Conservation (phyloP, 331 rosid genomes). For the Phaseolus coccineus region DNA sequence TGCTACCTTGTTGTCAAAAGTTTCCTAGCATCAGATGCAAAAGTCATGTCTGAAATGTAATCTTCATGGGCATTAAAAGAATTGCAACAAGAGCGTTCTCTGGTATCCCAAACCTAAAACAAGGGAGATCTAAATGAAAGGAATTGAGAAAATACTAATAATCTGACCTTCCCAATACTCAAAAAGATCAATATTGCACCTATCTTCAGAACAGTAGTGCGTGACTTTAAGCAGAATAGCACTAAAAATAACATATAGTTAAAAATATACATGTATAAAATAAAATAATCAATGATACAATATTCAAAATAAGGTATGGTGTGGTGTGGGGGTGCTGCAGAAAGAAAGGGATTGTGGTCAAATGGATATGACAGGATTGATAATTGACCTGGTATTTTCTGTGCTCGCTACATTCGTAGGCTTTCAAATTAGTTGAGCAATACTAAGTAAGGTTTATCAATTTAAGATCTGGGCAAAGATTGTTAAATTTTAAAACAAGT, state of each 20-base stretch:
- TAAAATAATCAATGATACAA: not conserved
- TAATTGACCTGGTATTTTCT: too few relatives aligned
- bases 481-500: not conserved
- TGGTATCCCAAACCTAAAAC: conserved; percentile 88
- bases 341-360: too few relatives aligned
- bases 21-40: conserved; percentile 76
- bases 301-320: conserved; percentile 5
- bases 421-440: conserved; percentile 22
- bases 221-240: conserved; percentile 3
- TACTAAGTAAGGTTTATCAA: not conserved
- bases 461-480: conserved; percentile 15
- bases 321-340: too few relatives aligned
- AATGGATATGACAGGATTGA: too few relatives aligned
- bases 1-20: conserved; percentile 83
- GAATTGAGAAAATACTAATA: not conserved
- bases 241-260: not conserved
- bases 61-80: conserved; percentile 74
- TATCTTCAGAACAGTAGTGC: conserved; percentile 9
- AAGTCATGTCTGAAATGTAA: conserved; percentile 83
- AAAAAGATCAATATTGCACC: not conserved
- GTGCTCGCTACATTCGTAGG: not conserved
- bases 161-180: conserved; percentile 13
- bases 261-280: not conserved
- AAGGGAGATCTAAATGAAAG: conserved; percentile 30
- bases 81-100: conserved; percentile 83